Conservation (phyloP, 345 rosid genomes). For the Heritiera fomes region DNA sequence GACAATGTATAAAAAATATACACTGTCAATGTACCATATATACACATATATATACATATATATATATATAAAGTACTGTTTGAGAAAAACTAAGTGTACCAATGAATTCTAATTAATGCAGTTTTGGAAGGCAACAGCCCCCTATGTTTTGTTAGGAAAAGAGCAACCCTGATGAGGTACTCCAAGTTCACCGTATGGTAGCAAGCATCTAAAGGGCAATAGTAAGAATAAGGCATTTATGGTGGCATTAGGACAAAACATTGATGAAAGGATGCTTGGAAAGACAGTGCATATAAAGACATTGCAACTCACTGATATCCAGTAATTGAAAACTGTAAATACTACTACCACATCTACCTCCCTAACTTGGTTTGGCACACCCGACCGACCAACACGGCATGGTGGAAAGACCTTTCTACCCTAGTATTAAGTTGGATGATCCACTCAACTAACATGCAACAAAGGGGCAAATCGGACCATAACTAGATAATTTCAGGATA, state of each 20-base stretch:
- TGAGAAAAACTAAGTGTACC: not conserved
- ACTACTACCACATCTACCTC: not conserved
- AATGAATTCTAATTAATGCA: not conserved
- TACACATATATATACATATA: no score
- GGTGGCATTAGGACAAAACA: slow-evolving; percentile 12
- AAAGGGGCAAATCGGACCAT: not conserved
- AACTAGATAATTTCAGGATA: not conserved
- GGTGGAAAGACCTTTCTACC: not conserved
- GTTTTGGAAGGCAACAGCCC: not conserved
- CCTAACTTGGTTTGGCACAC: not conserved
- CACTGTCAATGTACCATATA: no score
- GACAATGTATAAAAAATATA: no score
- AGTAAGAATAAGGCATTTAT: slow-evolving; percentile 3
- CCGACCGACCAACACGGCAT: not conserved
- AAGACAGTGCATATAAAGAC: not conserved
- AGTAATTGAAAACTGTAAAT: slow-evolving; percentile 4
- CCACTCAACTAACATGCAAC: slow-evolving; percentile 4
- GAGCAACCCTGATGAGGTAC: not conserved
- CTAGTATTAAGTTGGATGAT: not conserved
- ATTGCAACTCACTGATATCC: not conserved
- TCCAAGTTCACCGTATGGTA: not conserved
- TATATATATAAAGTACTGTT: not conserved
- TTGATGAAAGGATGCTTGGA: slow-evolving; percentile 5
- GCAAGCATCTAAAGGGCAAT: slow-evolving; percentile 15
- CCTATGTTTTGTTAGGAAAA: not conserved